Evolutionary conservation across 139 green algal genomes (phyloP), one percentile per base, ranked within the genome.

Genomic region (Coelastrella sp.): DNA sequence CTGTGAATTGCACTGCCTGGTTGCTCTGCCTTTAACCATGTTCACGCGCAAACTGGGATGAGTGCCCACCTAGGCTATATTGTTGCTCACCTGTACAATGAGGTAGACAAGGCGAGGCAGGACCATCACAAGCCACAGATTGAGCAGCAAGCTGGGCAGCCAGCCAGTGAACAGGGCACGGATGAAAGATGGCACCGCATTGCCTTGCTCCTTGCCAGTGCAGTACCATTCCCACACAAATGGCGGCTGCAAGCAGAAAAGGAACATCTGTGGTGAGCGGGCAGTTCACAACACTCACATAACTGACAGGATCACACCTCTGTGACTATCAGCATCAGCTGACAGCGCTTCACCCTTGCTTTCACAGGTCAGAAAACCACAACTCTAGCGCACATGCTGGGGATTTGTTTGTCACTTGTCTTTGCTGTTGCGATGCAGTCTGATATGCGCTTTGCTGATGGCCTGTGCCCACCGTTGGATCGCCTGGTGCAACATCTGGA

Each of bases 101-200:
- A 94, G 84, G 80, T 95, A 95, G 61, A 96, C 87, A 24, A 88
- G n/a, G 20, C 95, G 87, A 4, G 96, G 96, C 66, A 98, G 92
- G 65, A 98, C 88, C 68, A 97, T 92, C 78, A 93, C 95, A 88
- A 98, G 95, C 95, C 96, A 99, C 22, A 98, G 85, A 73, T 91
- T 95, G 11, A 99, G 94, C 74, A 99, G 88, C 63, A 98, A 63
- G 7, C 93, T 85, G 10, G 97, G 97, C 58, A 96, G 76, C 90
- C 96, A 95, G 56, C 93, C 96, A 15, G 96, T 97, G 76, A 98
- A 85, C 7, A 97, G 72, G 7, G 93, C 91, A 70, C 91, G 87
- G 8, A 95, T 79, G 68, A 94, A 90, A 25, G 27, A 70, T 0
- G 93, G 84, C 49, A 93, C 56, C 6, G 56, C 74, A 35, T 88